A percentile compares a stretch with the other conserved stretches of the same genome.
phyloP scores from a whole-genome alignment of 495 filamentous ascomycete species.

The Tuber aestivum region DNA sequence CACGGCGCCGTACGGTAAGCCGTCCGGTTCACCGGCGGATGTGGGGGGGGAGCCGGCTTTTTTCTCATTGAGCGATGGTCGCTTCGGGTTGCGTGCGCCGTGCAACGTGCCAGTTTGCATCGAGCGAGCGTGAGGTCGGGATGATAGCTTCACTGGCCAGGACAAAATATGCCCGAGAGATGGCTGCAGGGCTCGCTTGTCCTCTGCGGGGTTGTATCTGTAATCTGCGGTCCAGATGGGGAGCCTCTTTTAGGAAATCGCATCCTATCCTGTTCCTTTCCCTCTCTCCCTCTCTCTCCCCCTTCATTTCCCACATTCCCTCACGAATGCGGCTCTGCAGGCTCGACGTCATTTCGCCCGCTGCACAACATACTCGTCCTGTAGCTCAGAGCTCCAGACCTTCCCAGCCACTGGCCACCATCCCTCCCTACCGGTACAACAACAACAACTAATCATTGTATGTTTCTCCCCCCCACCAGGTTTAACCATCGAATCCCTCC shows the following conservation, averaged over 20 bases:
- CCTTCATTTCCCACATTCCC: conserved; percentile 11
- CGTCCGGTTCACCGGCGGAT: no score
- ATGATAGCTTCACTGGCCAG: not conserved
- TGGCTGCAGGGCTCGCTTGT: not conserved
- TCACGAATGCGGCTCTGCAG: not conserved
- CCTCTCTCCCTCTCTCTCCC: conserved; percentile 7
- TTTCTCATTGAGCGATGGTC: not conserved
- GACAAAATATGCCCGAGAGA: not conserved
- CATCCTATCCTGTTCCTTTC: not conserved
- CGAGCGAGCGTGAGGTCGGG: not conserved
- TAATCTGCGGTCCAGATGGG: not conserved
- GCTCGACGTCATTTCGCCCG: not conserved
- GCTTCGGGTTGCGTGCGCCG: not conserved
- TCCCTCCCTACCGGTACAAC: not conserved
- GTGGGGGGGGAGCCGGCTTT: not conserved
- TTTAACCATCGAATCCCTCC: not conserved
- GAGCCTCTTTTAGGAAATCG: not conserved
- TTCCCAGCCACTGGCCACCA: not conserved
- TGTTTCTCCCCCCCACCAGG: not conserved
- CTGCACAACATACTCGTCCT: conserved; percentile 4
- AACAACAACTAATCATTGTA: not conserved
- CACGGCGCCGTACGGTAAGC: not conserved
- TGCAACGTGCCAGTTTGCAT: not conserved
- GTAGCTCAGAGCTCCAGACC: not conserved
- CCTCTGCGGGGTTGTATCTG: not conserved